Percentiles rank a stretch among this genome's conserved stretches.
Conservation (phyloP, 257 asterid genomes). For the Anisodus acutangulus region DNA sequence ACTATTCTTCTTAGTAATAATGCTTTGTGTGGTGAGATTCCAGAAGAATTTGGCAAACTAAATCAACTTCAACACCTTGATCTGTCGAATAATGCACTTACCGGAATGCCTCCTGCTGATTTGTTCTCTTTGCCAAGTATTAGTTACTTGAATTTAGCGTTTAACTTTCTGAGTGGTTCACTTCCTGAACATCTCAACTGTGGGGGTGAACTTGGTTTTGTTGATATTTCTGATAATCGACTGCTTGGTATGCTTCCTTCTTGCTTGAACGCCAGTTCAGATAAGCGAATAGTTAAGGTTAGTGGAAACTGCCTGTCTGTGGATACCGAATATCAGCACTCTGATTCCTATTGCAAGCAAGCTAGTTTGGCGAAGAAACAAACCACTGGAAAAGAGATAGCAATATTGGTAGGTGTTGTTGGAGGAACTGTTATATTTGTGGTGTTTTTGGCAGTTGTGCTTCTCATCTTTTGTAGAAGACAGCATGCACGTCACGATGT, state of each 20-base stretch:
- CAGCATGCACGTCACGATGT: conserved; percentile 53
- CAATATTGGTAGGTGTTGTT: conserved; percentile 50
- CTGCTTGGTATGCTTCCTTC: conserved; percentile 58
- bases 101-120: conserved; percentile 38
- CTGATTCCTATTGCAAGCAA: conserved; percentile 46
- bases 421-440: conserved; percentile 46
- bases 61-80: conserved; percentile 61
- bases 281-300: conserved; percentile 38
- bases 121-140: conserved; percentile 51
- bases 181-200: conserved; percentile 52
- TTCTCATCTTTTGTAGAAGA: conserved; percentile 50
- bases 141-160: conserved; percentile 50
- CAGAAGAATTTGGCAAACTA: conserved; percentile 48
- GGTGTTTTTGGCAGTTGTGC: conserved; percentile 49
- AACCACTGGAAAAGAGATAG: conserved; percentile 40
- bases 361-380: conserved; percentile 32
- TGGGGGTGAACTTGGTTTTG: conserved; percentile 47
- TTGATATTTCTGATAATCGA: conserved; percentile 68
- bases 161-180: conserved; percentile 54
- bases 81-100: conserved; percentile 55
- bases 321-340: conserved; percentile 54
- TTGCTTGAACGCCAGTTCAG: conserved; percentile 52
- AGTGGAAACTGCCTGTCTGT: conserved; percentile 61
- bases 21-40: conserved; percentile 57
- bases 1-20: conserved; percentile 51